Evolutionary conservation across 2,329 filamentous ascomycete species (phyloP), one percentile per base, ranked within the genome.

Genomic region (Ophiosphaerella narmari): DNA sequence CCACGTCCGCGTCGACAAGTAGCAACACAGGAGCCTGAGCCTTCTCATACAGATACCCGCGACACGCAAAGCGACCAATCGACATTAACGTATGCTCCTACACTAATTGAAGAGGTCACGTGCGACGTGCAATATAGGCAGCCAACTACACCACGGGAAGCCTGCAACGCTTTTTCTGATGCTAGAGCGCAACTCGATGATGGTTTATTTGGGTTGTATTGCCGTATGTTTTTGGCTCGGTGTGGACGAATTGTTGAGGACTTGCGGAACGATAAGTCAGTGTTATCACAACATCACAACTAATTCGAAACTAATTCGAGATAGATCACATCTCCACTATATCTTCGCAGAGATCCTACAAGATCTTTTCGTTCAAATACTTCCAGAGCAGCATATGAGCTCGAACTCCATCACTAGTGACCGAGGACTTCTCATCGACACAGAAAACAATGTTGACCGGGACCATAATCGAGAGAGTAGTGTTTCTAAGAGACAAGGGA

Each of bases 251-350:
- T 47, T 21, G 29, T 47, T 14, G 16, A 29, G 1, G 24, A 35
- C 23, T 7, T 52, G 23, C 39, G 14, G 23, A 14, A 29, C 18
- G 37, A 40, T 33, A n/a, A 26, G 49, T 51, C 24, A 46, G 43
- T 29, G 9, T 5, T 36, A 4, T 21, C 8, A 29, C 7, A 29
- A 29, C 26, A 29, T 29, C 6, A 8, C 26, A 11, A 23, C 11
- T 2, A 7, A 35, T 36, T 3, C 5, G 14, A 21, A 31, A 14
- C 47, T 49, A 13, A 49, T 8, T 29, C 29, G 14, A 8, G 7
- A 7, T 39, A 51, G 48, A 4, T 47, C 44, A 11, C 29, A 44
- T 18, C 34, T 40, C 21, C 36, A 36, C 21, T 9, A 35, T 9
- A 4, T 14, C 3, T 52, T 50, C 14, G 16, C 12, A 7, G 11